A percentile compares a stretch with the other conserved stretches of the same genome.
These are phyloP conservation scores for Mycena indigotica DNA, from an alignment of 768 basidiomycete species.

Conservation along the genomic window DNA sequence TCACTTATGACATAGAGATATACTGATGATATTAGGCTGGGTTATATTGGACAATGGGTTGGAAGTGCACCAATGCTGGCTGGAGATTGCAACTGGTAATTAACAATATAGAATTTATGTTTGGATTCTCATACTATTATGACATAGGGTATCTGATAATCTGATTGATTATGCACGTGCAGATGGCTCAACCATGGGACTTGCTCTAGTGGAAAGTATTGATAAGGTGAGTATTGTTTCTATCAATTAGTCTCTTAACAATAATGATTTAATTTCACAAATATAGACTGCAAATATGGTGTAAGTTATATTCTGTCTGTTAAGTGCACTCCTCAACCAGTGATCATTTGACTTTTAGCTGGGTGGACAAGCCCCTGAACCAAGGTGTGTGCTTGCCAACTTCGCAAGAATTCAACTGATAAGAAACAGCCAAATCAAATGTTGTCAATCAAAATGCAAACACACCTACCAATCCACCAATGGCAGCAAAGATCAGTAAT, in stretches of 20 bases:
- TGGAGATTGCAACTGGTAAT: constrained; percentile 8
- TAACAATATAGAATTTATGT: too few species aligned
- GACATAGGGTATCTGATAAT: constrained; percentile 1
- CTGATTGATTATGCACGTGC: constrained; percentile 1
- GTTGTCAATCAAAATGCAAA: constrained; percentile 12
- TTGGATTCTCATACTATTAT: too few species aligned
- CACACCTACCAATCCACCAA: constrained; percentile 3
- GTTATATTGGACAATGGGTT: constrained; percentile 12
- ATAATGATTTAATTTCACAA: too few species aligned
- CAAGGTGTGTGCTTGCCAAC: constrained; percentile 1
- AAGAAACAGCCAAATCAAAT: constrained; percentile 12
- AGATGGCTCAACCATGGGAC: constrained; percentile 6
- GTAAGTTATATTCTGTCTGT: neutral
- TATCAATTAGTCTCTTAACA: neutral
- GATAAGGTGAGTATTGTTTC: constrained; percentile 7
- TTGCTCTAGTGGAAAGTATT: constrained; percentile 3
- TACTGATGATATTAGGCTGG: neutral
- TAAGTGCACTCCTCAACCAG: neutral
- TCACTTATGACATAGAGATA: neutral
- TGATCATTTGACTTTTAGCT: neutral
- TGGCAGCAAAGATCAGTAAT: neutral
- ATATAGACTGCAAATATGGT: neutral
- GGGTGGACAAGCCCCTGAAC: constrained; percentile 15
- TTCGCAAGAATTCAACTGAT: neutral
- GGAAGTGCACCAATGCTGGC: neutral